Base-by-base conservation (phyloP, 2,329 filamentous ascomycete species). In the Fusarium euwallaceae region DNA sequence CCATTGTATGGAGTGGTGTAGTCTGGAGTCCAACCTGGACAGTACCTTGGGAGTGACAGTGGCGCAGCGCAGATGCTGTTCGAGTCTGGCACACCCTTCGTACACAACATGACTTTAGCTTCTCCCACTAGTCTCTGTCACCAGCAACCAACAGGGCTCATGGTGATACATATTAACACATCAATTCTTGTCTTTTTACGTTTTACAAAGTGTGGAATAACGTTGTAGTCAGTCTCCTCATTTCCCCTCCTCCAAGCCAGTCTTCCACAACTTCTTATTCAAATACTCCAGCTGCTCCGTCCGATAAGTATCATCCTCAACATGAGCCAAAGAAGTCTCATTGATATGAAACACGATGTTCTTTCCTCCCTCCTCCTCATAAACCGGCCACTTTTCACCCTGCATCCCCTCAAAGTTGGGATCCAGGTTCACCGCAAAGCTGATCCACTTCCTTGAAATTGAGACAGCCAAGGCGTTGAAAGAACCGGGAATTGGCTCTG, bases 401-500 rank as follows among this genome's bases (percentile, higher is more conserved):
- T 62, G 60, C 53, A 66, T 69, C 2, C 71, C 64, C 10, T 66
- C 22, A 55, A 72, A 69, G 7, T 74, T 74, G 2, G 71, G 72
- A 2, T 65, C 34, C 4, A 74, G 17, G 4, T 27, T 16, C 12
- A 20, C 69, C 3, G 58, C 32, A 51, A 74, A 74, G 34, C 72
- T 72, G 0, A 74, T 69, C 72, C 72, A 74, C 41, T 72, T 74
- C 3, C 71, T 48, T 5, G 72, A 63, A 34, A 74, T 74, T 12
- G 67, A 53, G 0, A 61, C 34, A 4, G 71, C 64, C 34, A 74
- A 22, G 4, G 51, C 56, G 0, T 61, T 39, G 16, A 74, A 74
- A 0, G 71, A 74, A 0, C 61, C 71, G 2, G 43, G 9, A 0
- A 66, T 34, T 0, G 71, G 71, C 14, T 74, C 71, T 1, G 67